Evolutionary conservation across 108 stramenopile genomes (phyloP), one percentile per base, ranked within the genome.

Genomic region (Asterionellopsis glacialis): DNA sequence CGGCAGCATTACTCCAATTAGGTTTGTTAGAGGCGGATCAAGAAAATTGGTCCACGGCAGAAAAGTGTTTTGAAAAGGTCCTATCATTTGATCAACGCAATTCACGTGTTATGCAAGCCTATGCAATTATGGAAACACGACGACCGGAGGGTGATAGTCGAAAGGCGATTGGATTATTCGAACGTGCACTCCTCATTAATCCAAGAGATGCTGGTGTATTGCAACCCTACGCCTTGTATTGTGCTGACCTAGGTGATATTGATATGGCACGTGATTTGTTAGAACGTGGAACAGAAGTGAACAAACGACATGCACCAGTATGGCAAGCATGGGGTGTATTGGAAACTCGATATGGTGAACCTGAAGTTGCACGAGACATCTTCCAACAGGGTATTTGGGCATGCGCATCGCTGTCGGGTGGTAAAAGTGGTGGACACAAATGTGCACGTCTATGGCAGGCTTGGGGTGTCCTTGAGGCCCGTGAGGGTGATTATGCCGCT

Each of bases 261-360:
- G 84, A 89, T 14, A 57, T 84, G 0, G 93, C 93, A 18, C 72
- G 89, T 63, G 75, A 84, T 41, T 75, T 94, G 74, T 81, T 56
- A 70, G 80, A 76, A 59, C 28, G 75, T 39, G 93, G 81, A 41
- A 87, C 89, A 0, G 74, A 85, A 57, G 85, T 84, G 7, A 74
- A 90, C 62, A 88, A 88, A 64, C 75, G 87, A 25, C 93, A 94
- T 66, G 83, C 93, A 13, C 76, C 93, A 5, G 83, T 74, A 9
- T 94, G 93, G 93, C 93, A 90, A 64, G 93, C 93, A 39, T 94
- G 89, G 89, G 93, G 89, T 50, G 93, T 94, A n/a, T 64, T 94
- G 24, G 93, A 94, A 68, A 94, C 85, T 9, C 71, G 83, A 1
- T 71, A 83, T 60, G 86, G 85, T 43, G 70, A 77, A 21, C 64